Evolutionary conservation across 129 eudicot species (phyloP).

Genomic region (Tagetes patula): DNA sequence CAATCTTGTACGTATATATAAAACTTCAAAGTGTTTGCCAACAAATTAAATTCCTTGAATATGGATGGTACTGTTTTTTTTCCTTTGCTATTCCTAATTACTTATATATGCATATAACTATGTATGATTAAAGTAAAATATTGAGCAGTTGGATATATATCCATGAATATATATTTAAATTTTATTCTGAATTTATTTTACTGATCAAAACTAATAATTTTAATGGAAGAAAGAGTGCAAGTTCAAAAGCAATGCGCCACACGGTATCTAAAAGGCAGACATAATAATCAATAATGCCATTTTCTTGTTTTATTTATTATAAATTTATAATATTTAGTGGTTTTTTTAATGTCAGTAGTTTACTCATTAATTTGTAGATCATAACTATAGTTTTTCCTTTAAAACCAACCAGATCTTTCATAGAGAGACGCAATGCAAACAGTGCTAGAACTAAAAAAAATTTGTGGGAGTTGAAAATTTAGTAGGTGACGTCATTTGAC

Average conservation of each 20-base stretch:
- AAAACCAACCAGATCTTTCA: background rate
- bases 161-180: background rate
- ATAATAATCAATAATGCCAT: conserved; percentile 8
- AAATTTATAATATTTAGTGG: background rate
- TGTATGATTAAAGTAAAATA: background rate
- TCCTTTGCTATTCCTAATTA: background rate
- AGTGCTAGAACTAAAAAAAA: no score
- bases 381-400: background rate
- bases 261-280: conserved; percentile 6
- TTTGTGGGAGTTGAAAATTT: no score
- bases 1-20: background rate
- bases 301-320: background rate
- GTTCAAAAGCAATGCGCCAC: conserved; percentile 5
- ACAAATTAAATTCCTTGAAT: background rate
- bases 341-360: background rate
- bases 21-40: background rate
- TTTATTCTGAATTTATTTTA: background rate
- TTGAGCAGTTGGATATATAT: background rate
- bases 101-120: background rate
- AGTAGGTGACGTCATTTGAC: no score
- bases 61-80: background rate
- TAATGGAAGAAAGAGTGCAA: background rate
- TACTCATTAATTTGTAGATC: background rate
- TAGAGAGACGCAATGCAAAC: no score
- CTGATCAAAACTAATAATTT: background rate